A percentile compares a stretch with the other conserved stretches of the same genome.
Evolutionary conservation across 2,329 filamentous ascomycete genomes (phyloP).

Genomic region (Aspergillus vadensis): DNA sequence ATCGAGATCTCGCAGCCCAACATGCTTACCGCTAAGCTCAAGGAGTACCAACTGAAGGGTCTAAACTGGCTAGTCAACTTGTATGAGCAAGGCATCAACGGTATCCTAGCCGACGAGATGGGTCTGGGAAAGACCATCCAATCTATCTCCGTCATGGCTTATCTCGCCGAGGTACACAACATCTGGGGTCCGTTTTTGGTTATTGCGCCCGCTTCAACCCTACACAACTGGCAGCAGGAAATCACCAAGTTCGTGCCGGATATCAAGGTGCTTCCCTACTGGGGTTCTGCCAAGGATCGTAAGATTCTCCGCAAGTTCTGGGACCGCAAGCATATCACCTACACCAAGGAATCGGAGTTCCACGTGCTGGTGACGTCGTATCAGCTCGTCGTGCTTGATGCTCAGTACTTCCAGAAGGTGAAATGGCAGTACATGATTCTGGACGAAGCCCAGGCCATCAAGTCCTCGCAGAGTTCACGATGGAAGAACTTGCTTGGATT

Average conservation of each 20-base stretch:
- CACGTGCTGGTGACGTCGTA: conserved; percentile 97
- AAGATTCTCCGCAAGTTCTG: conserved; percentile 98
- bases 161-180: conserved; percentile 93
- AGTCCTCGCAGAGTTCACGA: conserved; percentile 91
- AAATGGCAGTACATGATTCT: conserved; percentile 99
- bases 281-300: conserved; percentile 90
- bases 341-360: conserved; percentile 89
- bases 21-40: conserved; percentile 88
- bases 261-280: conserved; percentile 95
- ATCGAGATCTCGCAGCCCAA: conserved; percentile 94
- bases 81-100: conserved; percentile 99
- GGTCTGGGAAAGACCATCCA: conserved; percentile 98
- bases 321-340: conserved; percentile 97
- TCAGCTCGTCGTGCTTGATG: conserved; percentile 93
- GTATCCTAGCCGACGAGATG: conserved; percentile 98
- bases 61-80: conserved; percentile 99
- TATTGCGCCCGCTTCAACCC: conserved; percentile 89
- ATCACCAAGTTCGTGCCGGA: conserved; percentile 92
- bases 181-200: conserved; percentile 98
- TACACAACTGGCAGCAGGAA: conserved; percentile 99
- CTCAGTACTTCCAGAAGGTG: conserved; percentile 98
- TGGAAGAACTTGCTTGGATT: conserved; percentile 96
- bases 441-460: conserved; percentile 98
- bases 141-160: conserved; percentile 98
- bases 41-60: conserved; percentile 98